Evolutionary conservation across 2,329 filamentous ascomycete genomes (phyloP).

Genomic region (Capronia epimyces): DNA sequence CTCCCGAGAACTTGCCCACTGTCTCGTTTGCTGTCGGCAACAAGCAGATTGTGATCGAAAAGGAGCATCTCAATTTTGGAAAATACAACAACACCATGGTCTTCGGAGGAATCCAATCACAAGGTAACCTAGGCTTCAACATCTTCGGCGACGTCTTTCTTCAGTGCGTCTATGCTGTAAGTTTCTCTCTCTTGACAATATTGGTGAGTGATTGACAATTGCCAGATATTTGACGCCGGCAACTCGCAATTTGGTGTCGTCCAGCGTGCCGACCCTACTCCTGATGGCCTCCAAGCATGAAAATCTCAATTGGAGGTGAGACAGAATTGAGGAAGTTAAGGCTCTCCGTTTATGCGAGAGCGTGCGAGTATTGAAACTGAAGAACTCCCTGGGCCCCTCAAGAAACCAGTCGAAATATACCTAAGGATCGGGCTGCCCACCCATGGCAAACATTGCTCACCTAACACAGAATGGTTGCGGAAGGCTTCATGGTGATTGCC

Average conservation of each 20-base stretch:
- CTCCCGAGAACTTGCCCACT: conserved; percentile 51
- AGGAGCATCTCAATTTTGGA: conserved; percentile 58
- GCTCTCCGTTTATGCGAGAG: too few species aligned
- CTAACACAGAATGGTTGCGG: neutral
- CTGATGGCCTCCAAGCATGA: conserved; percentile 9
- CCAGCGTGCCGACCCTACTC: conserved; percentile 44
- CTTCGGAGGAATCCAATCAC: conserved; percentile 62
- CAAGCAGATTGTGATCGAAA: conserved; percentile 56
- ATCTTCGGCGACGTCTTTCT: conserved; percentile 61
- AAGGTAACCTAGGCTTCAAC: conserved; percentile 54
- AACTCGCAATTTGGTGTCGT: conserved; percentile 56
- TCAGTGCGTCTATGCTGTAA: conserved; percentile 59
- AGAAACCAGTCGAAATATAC: too few species aligned
- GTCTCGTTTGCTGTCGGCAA: conserved; percentile 61
- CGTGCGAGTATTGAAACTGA: too few species aligned
- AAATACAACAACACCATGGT: conserved; percentile 42
- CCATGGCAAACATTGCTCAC: too few species aligned
- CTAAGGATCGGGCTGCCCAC: too few species aligned
- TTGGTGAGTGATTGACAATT: neutral
- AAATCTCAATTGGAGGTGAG: neutral
- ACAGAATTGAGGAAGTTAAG: too few species aligned
- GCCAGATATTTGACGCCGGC: conserved; percentile 58
- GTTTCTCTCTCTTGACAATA: conserved; percentile 28
- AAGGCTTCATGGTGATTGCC: neutral
- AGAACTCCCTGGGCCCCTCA: too few species aligned